A percentile compares a stretch with the other conserved stretches of the same genome.
Evolutionary conservation across 352 stramenopile species (phyloP).

Genomic region (Aphanomyces cochlioides): DNA sequence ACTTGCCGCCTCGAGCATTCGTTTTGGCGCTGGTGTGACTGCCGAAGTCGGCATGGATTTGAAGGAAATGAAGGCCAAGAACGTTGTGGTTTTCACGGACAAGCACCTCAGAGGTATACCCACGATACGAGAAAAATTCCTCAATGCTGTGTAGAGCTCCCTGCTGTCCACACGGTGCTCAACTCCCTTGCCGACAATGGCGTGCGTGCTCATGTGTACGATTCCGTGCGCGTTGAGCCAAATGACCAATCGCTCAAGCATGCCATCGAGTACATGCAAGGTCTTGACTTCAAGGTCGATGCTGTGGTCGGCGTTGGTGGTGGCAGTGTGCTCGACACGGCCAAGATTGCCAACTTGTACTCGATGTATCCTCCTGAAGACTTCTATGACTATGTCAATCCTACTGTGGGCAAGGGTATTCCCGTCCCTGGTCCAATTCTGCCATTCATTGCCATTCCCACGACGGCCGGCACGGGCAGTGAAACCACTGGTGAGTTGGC

Average conservation of each 20-base stretch:
- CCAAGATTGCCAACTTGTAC: constrained; percentile 51
- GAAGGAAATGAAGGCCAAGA: constrained; percentile 34
- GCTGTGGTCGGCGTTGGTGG: constrained; percentile 43
- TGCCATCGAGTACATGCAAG: constrained; percentile 40
- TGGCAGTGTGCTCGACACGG: constrained; percentile 47
- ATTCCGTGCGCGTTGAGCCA: constrained; percentile 43
- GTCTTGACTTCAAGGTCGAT: constrained; percentile 30
- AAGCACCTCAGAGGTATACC: constrained; percentile 4
- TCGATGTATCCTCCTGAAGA: constrained; percentile 37
- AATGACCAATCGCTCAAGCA: constrained; percentile 46
- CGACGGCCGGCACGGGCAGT: constrained; percentile 44
- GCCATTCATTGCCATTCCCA: constrained; percentile 48
- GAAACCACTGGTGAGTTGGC: constrained; percentile 37
- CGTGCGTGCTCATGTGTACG: constrained; percentile 36
- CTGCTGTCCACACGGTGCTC: constrained; percentile 36
- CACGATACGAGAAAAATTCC: constrained; percentile 28
- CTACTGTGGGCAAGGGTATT: constrained; percentile 40
- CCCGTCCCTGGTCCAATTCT: constrained; percentile 39
- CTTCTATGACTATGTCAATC: constrained; percentile 57
- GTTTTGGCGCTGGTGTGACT: constrained; percentile 40
- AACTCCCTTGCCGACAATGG: constrained; percentile 38
- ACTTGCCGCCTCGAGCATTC: constrained; percentile 41
- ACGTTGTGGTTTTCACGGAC: constrained; percentile 45
- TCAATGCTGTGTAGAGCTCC: constrained; percentile 16
- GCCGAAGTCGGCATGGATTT: constrained; percentile 43